Percentiles rank a stretch among this genome's conserved stretches.
These are phyloP conservation scores for Dioszegia hungarica DNA, from an alignment of 768 basidiomycete genomes.

Conservation along the genomic window DNA sequence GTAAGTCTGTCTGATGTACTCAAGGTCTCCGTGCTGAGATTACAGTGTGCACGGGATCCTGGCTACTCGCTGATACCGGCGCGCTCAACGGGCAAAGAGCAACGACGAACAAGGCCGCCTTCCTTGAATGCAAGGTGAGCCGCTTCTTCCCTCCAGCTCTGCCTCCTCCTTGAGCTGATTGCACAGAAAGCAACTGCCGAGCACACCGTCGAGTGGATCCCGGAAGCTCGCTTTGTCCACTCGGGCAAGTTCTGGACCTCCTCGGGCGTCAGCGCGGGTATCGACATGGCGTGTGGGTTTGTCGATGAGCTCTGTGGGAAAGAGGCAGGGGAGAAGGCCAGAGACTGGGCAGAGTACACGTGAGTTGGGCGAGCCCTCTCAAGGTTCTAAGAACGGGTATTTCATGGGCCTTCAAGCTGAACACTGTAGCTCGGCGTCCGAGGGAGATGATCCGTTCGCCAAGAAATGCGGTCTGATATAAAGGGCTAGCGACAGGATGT, in stretches of 20 bases:
- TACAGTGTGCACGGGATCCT: constrained; percentile 24
- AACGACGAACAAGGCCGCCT: constrained; percentile 23
- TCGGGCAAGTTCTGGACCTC: constrained; percentile 22
- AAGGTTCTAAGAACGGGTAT: too few species aligned
- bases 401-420: background rate
- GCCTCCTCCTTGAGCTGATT: background rate
- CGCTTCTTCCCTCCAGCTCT: background rate
- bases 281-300: constrained; percentile 20
- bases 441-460: constrained; percentile 21
- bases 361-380: constrained; percentile 2
- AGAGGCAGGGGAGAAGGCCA: background rate
- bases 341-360: constrained; percentile 14
- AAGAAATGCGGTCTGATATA: constrained; percentile 3
- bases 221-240: constrained; percentile 21
- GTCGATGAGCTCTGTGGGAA: background rate
- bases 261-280: constrained; percentile 21
- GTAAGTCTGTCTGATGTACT: constrained; percentile 4
- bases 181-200: constrained; percentile 11
- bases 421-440: background rate
- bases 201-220: constrained; percentile 12
- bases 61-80: constrained; percentile 19
- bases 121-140: constrained; percentile 10
- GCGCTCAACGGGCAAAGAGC: constrained; percentile 15
- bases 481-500: background rate
- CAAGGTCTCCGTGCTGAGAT: background rate